Base-by-base conservation (phyloP, 1,139 yeast species). In the Taphrina communis region DNA sequence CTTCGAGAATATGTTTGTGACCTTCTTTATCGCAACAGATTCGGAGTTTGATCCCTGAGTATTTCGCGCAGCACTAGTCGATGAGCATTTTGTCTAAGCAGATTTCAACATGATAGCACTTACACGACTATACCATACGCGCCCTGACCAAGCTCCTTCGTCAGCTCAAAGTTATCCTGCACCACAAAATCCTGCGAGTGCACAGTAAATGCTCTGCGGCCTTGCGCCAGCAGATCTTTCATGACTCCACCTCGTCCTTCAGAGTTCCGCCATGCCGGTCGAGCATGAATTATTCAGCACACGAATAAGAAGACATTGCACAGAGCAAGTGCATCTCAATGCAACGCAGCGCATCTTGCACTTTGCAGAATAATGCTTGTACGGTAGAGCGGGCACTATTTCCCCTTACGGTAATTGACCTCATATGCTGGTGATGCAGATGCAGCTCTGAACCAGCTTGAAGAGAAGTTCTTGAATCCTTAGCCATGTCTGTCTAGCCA, bases 111-210 rank as follows among this genome's bases (percentile, higher is more conserved):
- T 19, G 8, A 6, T 71, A 17, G 21, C 9, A 76, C 97, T 9
- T 67, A 70, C 72, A 69, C 94, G 6, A 94, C 98, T 6, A 93
- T 87, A 42, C 99, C 99, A 76, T 94, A 94, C 0, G 99, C 97
- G 3, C 99, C 99, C 75, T 93, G 97, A 38, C 99, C 99, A 63
- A 94, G 83, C 75, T 92, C 97, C 75, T 92, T 90, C 71, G 90
- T 89, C 73, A 94, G 84, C 76, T 90, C 88, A 25, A 59, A 69
- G 6, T 59, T 66, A 31, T 65, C 69, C 21, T 69, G 66, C 9
- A 69, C 65, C 25, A 59, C 67, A 36, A 68, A 68, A 12, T 70
- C 69, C 41, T 70, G 70, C 12, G 60, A 53, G 12, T 63, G 67
- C 25, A 63, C 36, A 36, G 55, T 42, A 39, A 63, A 63, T 51